Percentiles rank a stretch among this genome's conserved stretches.
phyloP scores from a whole-genome alignment of 1,284 basidiomycete genomes.

The Heimioporus retisporus region DNA sequence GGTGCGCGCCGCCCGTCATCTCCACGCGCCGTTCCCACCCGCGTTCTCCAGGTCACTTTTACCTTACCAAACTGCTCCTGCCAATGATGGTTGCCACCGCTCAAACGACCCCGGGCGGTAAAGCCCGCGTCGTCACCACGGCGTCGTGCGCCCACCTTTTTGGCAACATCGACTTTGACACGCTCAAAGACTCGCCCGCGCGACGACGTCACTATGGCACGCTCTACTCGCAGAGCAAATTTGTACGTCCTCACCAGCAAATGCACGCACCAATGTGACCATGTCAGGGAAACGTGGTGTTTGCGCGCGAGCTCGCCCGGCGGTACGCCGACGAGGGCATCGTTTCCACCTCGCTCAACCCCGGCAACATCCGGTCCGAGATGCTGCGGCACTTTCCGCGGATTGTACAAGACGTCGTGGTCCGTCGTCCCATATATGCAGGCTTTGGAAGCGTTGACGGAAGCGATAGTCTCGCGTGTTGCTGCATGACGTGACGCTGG shows the following conservation, averaged over 20 bases:
- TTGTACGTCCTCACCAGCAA: conserved; percentile 37
- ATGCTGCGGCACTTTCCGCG: background rate
- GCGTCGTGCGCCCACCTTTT: conserved; percentile 48
- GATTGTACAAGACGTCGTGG: conserved; percentile 9
- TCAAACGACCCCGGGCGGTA: conserved; percentile 38
- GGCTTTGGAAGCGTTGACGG: too few relatives aligned
- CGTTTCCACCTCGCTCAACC: conserved; percentile 35
- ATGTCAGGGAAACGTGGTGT: conserved; percentile 35
- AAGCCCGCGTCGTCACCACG: conserved; percentile 55
- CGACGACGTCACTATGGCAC: conserved; percentile 33
- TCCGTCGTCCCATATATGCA: conserved; percentile 14
- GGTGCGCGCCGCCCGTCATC: conserved; percentile 32
- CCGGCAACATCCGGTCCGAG: conserved; percentile 3
- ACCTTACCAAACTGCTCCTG: conserved; percentile 60
- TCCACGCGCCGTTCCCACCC: background rate
- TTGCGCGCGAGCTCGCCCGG: conserved; percentile 33
- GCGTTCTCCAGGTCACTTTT: conserved; percentile 51
- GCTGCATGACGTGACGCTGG: conserved; percentile 37
- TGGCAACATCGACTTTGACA: conserved; percentile 44
- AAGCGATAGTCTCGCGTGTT: conserved; percentile 7
- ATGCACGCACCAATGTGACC: too few relatives aligned
- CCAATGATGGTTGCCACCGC: conserved; percentile 53
- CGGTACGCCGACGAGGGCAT: conserved; percentile 35
- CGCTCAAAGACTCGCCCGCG: conserved; percentile 50
- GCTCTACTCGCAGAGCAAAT: conserved; percentile 60